phyloP scores from a whole-genome alignment of 345 rosid species.

The Angophora floribunda region DNA sequence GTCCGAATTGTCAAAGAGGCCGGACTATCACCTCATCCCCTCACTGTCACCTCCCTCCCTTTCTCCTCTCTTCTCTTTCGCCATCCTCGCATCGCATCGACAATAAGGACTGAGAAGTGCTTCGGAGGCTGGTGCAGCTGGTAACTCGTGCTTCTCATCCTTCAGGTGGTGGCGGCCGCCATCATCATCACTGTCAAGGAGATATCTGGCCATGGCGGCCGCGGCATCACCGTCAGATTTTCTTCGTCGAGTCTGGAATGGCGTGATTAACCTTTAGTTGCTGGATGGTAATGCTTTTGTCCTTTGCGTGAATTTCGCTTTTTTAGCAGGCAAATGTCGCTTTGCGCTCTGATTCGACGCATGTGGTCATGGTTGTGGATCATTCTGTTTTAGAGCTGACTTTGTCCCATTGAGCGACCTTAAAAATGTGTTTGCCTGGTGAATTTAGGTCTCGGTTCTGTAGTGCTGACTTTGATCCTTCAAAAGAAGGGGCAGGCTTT shows the following conservation, averaged over 20 bases:
- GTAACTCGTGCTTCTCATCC: slow-evolving; percentile 42
- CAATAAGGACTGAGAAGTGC: slow-evolving; percentile 59
- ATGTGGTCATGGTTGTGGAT: neutral
- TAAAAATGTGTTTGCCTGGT: neutral
- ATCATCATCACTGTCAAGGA: slow-evolving; percentile 43
- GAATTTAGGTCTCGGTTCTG: neutral
- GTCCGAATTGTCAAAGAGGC: too few species aligned
- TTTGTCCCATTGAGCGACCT: neutral
- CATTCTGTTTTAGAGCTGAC: neutral
- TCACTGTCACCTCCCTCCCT: too few species aligned
- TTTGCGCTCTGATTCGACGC: neutral
- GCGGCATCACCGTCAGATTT: slow-evolving; percentile 3
- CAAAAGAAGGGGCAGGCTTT: neutral
- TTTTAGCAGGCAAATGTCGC: neutral
- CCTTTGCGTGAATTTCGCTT: neutral
- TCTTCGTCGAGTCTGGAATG: neutral
- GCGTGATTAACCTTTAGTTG: neutral
- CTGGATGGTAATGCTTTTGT: neutral
- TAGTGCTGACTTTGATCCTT: neutral
- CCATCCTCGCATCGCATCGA: neutral
- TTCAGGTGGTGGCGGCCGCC: slow-evolving; percentile 44
- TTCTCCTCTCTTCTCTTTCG: too few species aligned
- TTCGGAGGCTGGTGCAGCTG: slow-evolving; percentile 64
- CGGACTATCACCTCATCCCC: too few species aligned
- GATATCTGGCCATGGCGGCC: slow-evolving; percentile 25